Evolutionary conservation across 257 asterid genomes (phyloP).

Genomic region (Sherardia arvensis): DNA sequence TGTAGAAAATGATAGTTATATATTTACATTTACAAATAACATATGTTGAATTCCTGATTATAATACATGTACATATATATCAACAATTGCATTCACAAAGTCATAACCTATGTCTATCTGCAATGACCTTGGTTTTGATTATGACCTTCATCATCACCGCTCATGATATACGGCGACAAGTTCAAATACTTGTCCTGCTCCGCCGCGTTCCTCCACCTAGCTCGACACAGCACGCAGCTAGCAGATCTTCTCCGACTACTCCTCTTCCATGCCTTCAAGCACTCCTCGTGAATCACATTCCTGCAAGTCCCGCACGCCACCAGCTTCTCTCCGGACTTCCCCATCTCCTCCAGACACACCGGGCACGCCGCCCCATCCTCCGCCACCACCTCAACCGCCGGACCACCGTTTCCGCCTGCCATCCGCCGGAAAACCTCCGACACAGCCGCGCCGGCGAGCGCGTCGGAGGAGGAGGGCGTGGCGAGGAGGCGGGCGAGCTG

Average conservation of each 20-base stretch:
- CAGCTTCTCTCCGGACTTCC: conserved; percentile 39
- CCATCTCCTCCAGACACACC: conserved; percentile 82
- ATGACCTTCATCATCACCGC: conserved; percentile 33
- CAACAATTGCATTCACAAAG: background rate
- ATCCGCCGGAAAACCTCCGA: conserved; percentile 55
- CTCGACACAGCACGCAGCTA: conserved; percentile 89
- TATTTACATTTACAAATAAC: no score
- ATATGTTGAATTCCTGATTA: no score
- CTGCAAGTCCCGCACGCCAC: conserved; percentile 65
- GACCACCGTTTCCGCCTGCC: conserved; percentile 15
- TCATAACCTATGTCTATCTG: background rate
- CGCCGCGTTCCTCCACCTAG: conserved; percentile 65
- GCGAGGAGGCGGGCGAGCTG: conserved; percentile 60
- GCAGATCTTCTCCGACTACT: conserved; percentile 60
- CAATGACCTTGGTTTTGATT: conserved; percentile 27
- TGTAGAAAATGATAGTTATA: no score
- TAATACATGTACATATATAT: no score
- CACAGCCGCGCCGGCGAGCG: conserved; percentile 43
- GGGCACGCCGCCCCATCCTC: conserved; percentile 59
- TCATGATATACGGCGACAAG: conserved; percentile 50
- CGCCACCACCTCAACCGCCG: conserved; percentile 28
- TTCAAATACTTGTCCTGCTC: conserved; percentile 70
- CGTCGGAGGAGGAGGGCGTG: conserved; percentile 44
- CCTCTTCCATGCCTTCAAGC: conserved; percentile 79
- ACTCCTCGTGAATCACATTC: conserved; percentile 75